These are phyloP conservation scores for Papiliotrema terrestris DNA, from an alignment of 1,284 basidiomycete genomes.

Conservation along the genomic window DNA sequence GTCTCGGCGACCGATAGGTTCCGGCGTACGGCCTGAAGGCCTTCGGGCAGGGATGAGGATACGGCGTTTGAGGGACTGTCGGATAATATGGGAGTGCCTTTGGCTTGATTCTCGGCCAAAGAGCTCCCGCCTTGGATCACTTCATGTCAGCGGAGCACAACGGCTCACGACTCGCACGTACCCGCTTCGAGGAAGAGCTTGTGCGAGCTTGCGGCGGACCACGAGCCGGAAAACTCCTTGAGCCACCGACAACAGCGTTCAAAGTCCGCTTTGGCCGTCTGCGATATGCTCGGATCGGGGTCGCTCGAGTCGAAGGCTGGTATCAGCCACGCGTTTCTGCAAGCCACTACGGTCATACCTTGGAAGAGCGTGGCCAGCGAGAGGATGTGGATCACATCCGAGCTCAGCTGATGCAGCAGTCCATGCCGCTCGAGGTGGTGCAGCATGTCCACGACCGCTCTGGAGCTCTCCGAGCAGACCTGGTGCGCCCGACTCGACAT, in stretches of 20 bases:
- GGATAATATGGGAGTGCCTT: neutral
- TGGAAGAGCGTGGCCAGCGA: constrained; percentile 39
- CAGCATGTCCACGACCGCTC: constrained; percentile 34
- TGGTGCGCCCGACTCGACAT: neutral
- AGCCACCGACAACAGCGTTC: constrained; percentile 45
- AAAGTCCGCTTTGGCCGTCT: constrained; percentile 37
- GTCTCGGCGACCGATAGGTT: neutral
- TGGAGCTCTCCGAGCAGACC: constrained; percentile 35
- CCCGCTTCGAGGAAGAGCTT: constrained; percentile 44
- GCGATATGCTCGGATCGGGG: constrained; percentile 18
- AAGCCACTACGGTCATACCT: neutral
- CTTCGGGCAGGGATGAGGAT: constrained; percentile 20
- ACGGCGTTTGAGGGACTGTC: constrained; percentile 2
- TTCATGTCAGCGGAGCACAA: constrained; percentile 6
- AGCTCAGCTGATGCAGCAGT: constrained; percentile 34
- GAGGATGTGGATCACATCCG: constrained; percentile 43
- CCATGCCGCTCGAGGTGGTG: constrained; percentile 32
- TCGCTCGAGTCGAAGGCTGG: constrained; percentile 24
- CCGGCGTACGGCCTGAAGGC: neutral
- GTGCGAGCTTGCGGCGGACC: constrained; percentile 42
- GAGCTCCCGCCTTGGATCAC: constrained; percentile 34
- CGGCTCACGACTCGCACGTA: too few relatives aligned
- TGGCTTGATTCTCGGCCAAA: too few relatives aligned
- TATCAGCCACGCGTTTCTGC: neutral
- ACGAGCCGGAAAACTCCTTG: constrained; percentile 35